Conservation (phyloP, 192 early-diverging fungal species). For the Spizellomyces sp. region DNA sequence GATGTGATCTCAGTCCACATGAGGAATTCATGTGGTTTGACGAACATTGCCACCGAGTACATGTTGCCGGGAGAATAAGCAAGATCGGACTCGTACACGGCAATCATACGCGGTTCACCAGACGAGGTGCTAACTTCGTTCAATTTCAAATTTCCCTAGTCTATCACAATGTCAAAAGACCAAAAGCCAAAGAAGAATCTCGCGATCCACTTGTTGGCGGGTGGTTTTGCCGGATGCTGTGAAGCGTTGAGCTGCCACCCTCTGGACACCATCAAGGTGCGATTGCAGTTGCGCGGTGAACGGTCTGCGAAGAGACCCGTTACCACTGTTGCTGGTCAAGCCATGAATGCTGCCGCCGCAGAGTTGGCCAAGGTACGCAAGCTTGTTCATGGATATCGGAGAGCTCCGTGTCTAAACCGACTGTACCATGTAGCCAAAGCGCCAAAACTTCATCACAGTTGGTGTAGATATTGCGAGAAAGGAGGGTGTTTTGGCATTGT, state of each 20-base stretch:
- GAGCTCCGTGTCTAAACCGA: not conserved
- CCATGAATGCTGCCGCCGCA: constrained; percentile 58
- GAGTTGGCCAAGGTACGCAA: constrained; percentile 37
- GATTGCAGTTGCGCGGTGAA: constrained; percentile 84
- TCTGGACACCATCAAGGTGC: constrained; percentile 97
- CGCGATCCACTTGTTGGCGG: constrained; percentile 80
- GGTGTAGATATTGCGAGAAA: constrained; percentile 81
- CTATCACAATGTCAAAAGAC: constrained; percentile 11
- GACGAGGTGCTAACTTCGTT: no score
- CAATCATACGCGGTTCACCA: no score
- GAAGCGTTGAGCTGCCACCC: constrained; percentile 90
- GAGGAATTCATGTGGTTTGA: no score
- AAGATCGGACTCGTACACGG: no score
- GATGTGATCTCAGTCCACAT: no score
- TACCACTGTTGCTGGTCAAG: constrained; percentile 29
- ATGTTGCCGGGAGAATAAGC: no score
- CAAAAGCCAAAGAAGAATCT: constrained; percentile 59
- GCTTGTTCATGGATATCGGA: constrained; percentile 17
- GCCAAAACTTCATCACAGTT: constrained; percentile 74
- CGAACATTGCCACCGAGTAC: no score
- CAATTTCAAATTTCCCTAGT: not conserved
- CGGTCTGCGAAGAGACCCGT: constrained; percentile 26
- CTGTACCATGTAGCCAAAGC: constrained; percentile 29
- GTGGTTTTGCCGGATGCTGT: constrained; percentile 88
- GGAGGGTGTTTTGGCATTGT: constrained; percentile 87